Evolutionary conservation across 345 rosid genomes (phyloP).

Genomic region (Heritiera fomes): DNA sequence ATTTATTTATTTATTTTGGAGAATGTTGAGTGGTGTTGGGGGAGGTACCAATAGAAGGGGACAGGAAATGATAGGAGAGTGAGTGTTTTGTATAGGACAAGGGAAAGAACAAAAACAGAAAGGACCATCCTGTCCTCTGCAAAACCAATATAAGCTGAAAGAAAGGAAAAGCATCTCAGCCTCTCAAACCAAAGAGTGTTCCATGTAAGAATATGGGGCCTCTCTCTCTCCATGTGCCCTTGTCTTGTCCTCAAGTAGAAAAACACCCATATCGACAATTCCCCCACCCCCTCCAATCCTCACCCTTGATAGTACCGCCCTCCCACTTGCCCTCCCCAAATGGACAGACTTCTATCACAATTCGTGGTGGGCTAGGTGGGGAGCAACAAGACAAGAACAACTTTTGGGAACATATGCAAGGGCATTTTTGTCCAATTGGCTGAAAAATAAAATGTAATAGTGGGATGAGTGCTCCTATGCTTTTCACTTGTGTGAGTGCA

Average conservation of each 20-base stretch:
- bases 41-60: slow-evolving; percentile 37
- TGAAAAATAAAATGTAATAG: not conserved
- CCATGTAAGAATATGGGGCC: not conserved
- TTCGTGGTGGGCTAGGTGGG: not conserved
- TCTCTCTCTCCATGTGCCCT: slow-evolving; percentile 48
- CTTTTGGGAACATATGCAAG: slow-evolving; percentile 15
- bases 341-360: not conserved
- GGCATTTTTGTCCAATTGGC: slow-evolving; percentile 14
- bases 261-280: slow-evolving; percentile 34
- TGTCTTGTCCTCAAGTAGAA: slow-evolving; percentile 52
- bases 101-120: slow-evolving; percentile 41
- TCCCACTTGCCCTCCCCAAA: slow-evolving; percentile 29
- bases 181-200: slow-evolving; percentile 5
- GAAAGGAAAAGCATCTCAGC: slow-evolving; percentile 30
- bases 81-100: slow-evolving; percentile 34
- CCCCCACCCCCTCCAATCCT: slow-evolving; percentile 14
- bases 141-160: slow-evolving; percentile 30
- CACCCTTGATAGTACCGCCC: slow-evolving; percentile 32
- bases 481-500: slow-evolving; percentile 28
- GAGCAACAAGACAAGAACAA: slow-evolving; percentile 2
- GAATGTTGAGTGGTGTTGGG: slow-evolving; percentile 33
- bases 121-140: slow-evolving; percentile 62
- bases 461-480: slow-evolving; percentile 24
- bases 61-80: slow-evolving; percentile 39
- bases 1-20: not conserved